These are phyloP conservation scores for Torulaspora franciscae DNA, from an alignment of 805 yeast genomes.

Conservation along the genomic window DNA sequence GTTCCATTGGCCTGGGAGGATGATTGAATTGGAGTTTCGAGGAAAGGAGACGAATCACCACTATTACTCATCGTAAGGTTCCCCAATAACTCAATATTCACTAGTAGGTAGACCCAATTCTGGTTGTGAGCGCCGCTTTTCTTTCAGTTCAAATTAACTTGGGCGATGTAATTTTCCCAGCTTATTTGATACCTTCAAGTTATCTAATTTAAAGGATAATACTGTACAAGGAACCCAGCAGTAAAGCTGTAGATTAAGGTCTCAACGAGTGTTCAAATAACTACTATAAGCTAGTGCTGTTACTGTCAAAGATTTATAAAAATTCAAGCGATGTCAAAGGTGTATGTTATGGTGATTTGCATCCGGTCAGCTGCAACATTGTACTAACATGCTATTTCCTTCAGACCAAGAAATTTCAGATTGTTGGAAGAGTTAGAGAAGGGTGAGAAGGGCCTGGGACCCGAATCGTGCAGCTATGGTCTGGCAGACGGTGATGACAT, in stretches of 20 bases:
- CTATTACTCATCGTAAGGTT: conserved; percentile 19
- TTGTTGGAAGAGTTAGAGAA: conserved; percentile 93
- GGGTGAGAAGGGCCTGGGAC: conserved; percentile 96
- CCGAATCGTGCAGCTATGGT: conserved; percentile 96
- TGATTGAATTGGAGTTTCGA: conserved; percentile 31
- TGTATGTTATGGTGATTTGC: conserved; percentile 36
- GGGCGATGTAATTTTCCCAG: background rate
- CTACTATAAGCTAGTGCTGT: background rate
- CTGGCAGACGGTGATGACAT: conserved; percentile 86
- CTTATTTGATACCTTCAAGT: background rate
- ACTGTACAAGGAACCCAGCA: too few species aligned
- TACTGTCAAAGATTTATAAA: background rate
- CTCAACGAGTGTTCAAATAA: background rate
- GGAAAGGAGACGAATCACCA: conserved; percentile 38
- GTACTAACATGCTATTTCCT: background rate
- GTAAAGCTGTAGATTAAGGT: too few species aligned
- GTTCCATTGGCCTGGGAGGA: conserved; percentile 4
- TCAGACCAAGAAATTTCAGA: conserved; percentile 83
- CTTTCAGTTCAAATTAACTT: background rate
- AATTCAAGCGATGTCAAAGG: conserved; percentile 39
- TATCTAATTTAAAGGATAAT: background rate
- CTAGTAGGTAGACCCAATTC: background rate
- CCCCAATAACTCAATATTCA: background rate
- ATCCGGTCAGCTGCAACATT: background rate
- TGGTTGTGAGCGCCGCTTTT: background rate